Conservation (phyloP, 2,329 filamentous ascomycete genomes). For the Bipolaris zeicola region DNA sequence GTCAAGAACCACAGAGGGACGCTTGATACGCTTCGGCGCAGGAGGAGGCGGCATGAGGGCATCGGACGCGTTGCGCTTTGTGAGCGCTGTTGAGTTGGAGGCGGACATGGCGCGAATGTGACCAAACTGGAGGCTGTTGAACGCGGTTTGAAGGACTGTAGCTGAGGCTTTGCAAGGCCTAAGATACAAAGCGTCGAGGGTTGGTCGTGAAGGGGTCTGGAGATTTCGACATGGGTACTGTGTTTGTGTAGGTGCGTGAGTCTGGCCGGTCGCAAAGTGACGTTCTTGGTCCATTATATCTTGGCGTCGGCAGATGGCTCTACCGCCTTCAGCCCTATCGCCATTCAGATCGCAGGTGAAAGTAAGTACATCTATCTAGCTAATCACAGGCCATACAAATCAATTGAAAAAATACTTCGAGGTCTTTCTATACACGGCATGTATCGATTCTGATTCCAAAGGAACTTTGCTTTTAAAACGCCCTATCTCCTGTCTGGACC, state of each 20-base stretch:
- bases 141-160: not conserved
- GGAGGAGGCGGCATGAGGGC: conserved; percentile 89
- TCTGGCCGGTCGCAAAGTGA: conserved; percentile 20
- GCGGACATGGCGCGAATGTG: conserved; percentile 27
- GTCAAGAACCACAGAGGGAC: conserved; percentile 84
- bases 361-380: conserved; percentile 10
- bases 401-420: not conserved
- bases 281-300: conserved; percentile 16
- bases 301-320: conserved; percentile 27
- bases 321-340: conserved; percentile 44
- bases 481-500: not conserved
- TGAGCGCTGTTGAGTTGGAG: conserved; percentile 62
- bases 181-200: not conserved
- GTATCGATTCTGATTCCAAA: not conserved
- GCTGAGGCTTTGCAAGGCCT: not conserved
- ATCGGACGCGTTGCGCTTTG: conserved; percentile 68
- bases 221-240: not conserved
- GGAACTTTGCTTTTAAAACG: not conserved
- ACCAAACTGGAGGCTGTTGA: not conserved
- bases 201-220: too few relatives aligned
- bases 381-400: not conserved
- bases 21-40: conserved; percentile 84
- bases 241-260: conserved; percentile 3
- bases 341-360: conserved; percentile 1
- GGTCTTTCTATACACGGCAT: not conserved